phyloP scores from a whole-genome alignment of 371 early-diverging fungal species.

The Blastocladiella emersonii region DNA sequence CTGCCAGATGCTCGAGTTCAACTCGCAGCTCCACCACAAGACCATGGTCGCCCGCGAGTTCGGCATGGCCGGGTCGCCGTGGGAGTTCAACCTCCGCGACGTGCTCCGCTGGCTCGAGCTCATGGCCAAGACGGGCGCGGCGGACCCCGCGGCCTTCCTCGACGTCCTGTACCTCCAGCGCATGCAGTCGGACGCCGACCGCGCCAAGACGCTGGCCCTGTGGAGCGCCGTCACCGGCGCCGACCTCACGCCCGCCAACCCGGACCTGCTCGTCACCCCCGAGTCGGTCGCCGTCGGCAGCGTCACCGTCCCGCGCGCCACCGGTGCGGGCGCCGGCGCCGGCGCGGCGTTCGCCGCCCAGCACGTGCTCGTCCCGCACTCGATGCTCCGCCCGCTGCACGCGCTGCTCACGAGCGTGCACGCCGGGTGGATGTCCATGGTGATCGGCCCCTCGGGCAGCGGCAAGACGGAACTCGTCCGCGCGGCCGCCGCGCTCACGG shows the following conservation, averaged over 20 bases:
- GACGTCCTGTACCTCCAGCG: conserved; percentile 73
- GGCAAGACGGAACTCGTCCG: conserved; percentile 86
- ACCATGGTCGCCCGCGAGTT: conserved; percentile 66
- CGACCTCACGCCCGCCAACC: conserved; percentile 17
- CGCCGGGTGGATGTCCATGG: conserved; percentile 80
- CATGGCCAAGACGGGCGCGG: conserved; percentile 26
- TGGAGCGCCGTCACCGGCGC: conserved; percentile 48
- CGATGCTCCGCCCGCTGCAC: conserved; percentile 53
- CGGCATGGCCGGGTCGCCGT: conserved; percentile 79
- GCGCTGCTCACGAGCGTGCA: conserved; percentile 76
- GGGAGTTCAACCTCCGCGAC: conserved; percentile 97
- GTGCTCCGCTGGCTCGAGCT: conserved; percentile 88
- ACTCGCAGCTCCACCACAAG: conserved; percentile 64
- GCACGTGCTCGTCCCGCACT: conserved; percentile 32
- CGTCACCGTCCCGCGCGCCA: conserved; percentile 38
- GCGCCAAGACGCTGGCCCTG: conserved; percentile 44
- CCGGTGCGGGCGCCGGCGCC: not conserved
- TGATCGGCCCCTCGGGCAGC: conserved; percentile 69
- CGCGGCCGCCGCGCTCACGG: conserved; percentile 61
- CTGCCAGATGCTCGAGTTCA: conserved; percentile 73
- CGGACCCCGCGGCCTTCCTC: conserved; percentile 55
- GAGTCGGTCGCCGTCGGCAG: conserved; percentile 45
- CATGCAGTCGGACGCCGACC: conserved; percentile 72
- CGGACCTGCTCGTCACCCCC: conserved; percentile 22
- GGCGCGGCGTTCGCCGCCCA: not conserved